Evolutionary conservation across 148 eudicot genomes (phyloP).

Genomic region (Pharnaceum exiguum): DNA sequence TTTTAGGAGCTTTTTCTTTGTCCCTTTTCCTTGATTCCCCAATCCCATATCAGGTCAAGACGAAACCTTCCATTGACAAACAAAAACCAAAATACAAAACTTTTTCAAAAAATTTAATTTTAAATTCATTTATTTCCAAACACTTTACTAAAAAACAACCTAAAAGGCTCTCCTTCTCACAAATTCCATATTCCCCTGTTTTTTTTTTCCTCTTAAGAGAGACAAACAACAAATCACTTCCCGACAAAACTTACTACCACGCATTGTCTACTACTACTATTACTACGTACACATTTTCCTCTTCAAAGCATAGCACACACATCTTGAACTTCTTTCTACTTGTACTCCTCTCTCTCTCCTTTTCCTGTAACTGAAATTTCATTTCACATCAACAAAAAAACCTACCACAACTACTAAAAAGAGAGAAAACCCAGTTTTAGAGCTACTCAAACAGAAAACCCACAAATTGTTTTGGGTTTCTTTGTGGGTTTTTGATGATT

Average conservation of each 20-base stretch:
- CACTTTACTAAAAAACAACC: slow-evolving; percentile 7
- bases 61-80: slow-evolving; percentile 19
- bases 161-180: slow-evolving; percentile 45
- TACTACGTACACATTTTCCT: slow-evolving; percentile 15
- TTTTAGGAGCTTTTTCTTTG: slow-evolving; percentile 19
- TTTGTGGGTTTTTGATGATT: slow-evolving; percentile 53
- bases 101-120: no score
- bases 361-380: neutral
- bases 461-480: slow-evolving; percentile 20
- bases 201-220: neutral
- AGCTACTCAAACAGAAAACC: neutral
- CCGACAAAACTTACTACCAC: slow-evolving; percentile 62
- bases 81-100: neutral
- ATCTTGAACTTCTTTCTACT: no score
- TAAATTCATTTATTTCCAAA: no score
- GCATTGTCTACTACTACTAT: slow-evolving; percentile 46
- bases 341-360: no score
- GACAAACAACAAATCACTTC: slow-evolving; percentile 28
- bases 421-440: neutral
- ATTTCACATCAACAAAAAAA: neutral
- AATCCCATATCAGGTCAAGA: slow-evolving; percentile 20
- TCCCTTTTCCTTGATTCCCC: slow-evolving; percentile 34
- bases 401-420: neutral
- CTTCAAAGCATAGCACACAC: slow-evolving; percentile 27
- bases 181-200: slow-evolving; percentile 70